Base-by-base conservation (phyloP, 179 eudicot genomes). In the Actinidia arguta region DNA sequence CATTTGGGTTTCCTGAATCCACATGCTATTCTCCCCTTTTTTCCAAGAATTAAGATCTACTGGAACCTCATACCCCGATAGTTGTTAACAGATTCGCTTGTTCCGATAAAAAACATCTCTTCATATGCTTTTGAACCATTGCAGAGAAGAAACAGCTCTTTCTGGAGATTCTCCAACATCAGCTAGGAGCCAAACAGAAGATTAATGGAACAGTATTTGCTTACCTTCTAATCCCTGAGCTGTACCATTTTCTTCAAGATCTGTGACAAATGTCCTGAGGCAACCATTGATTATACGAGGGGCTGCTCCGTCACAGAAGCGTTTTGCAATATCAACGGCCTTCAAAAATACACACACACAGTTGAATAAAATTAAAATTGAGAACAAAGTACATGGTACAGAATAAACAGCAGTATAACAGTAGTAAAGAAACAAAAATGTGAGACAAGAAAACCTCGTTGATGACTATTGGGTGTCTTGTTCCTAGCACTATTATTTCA, bases 271-370 rank as follows among this genome's bases (percentile, higher is more conserved):
- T 18, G 95, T 92, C 88, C 98, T 90, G 73, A 95, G 90, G 85
- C 97, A 95, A 52, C 98, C 98, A 69, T 95, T 95, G 86, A 95
- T 90, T 69, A 92, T 78, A n/a, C 98, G 94, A 36, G 98, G 95
- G 20, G 98, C 95, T 51, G 94, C 85, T 69, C 98, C 98, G 82
- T 95, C 98, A 82, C 98, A 95, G 86, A 92, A 94, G 50, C 98
- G 88, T 86, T 95, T 95, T 78, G 98, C 95, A 52, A 95, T 94
- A 87, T 95, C 98, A 82, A 94, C 98, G 69, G 98, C 98, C 98
- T 95, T 83, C 85, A 88, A 11, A 25, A 83, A 67, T 17, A 63
- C 31, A n/a, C 73, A 48, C 36, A 31, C 3, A 64, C 25, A 9
- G 73, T 73, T 22, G 39, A 24, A 59, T 51, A 67, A 72, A 47